Evolutionary conservation across 306 rosid species (phyloP), one percentile per base, ranked within the genome.

Genomic region (Ormosia semicastrata): DNA sequence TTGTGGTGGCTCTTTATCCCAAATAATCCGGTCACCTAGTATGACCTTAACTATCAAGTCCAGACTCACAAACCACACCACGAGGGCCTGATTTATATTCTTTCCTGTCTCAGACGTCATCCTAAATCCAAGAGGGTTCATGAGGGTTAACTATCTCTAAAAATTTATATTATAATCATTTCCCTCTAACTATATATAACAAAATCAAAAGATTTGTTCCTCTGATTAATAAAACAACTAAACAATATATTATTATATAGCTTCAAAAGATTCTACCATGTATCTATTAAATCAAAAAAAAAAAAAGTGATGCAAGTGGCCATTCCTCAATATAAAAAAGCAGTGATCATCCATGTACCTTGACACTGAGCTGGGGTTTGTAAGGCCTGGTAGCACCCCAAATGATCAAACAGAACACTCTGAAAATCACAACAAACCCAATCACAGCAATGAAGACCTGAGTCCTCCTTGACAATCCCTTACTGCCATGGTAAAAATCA

Each of bases 301-400:
- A 7, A 49, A 8, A 7, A 15, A 40, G 13, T 36, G 29, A 82
- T 52, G 34, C 73, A 64, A 69, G 56, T 17, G 9, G 46, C 9
- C 11, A 73, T 69, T 81, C 15, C 60, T 49, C n/a, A 18, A 7
- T 49, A 11, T 18, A n/a, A 18, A 66, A 63, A 47, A 41, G 4
- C 54, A 57, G 13, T 9, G 15, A 1, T n/a, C 6, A 47, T 17
- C 10, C 12, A 10, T 59, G 12, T 85, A 95, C 98, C 97, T 95
- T 89, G 75, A 95, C 88, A 82, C 64, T 37, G 41, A 93, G 59
- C 57, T 57, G 59, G 46, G 93, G 73, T 37, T 89, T 90, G 85
- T 79, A 90, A 76, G 89, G 92, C 65, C 90, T 84, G 71, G 94
- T 84, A 79, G 89, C 93, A 12, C 84, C 94, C 93, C 93, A 89